Evolutionary conservation across 345 rosid genomes (phyloP).

Genomic region (Orychophragmus violaceus): DNA sequence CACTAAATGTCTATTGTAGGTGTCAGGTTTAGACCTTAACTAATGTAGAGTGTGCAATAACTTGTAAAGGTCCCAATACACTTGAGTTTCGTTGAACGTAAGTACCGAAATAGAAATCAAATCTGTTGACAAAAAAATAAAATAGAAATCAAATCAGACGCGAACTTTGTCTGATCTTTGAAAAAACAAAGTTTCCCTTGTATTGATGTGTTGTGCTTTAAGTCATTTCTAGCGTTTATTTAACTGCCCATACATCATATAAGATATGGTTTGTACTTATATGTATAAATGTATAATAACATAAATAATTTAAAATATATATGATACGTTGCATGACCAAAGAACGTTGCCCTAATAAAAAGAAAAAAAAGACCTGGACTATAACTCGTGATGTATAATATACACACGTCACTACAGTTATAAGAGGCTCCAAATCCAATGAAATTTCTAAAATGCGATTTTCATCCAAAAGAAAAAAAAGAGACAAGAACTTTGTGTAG

Average conservation of each 20-base stretch:
- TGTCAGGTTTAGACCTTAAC: background rate
- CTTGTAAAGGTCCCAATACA: background rate
- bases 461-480: background rate
- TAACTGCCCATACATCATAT: too few relatives aligned
- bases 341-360: background rate
- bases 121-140: too few relatives aligned
- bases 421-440: constrained; percentile 3
- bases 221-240: background rate
- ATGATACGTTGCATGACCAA: background rate
- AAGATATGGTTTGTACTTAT: too few relatives aligned
- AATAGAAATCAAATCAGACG: too few relatives aligned
- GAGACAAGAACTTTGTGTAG: constrained; percentile 1
- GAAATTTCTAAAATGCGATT: background rate
- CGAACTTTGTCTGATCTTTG: background rate
- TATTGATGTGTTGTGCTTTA: background rate
- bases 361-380: background rate
- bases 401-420: background rate
- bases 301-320: too few relatives aligned
- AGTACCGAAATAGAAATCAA: background rate
- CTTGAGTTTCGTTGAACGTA: background rate
- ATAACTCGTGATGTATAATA: background rate
- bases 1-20: background rate
- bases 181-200: background rate
- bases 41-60: background rate
- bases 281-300: too few relatives aligned